Conservation (phyloP, 345 rosid genomes). For the Chamaenerion angustifolium region DNA sequence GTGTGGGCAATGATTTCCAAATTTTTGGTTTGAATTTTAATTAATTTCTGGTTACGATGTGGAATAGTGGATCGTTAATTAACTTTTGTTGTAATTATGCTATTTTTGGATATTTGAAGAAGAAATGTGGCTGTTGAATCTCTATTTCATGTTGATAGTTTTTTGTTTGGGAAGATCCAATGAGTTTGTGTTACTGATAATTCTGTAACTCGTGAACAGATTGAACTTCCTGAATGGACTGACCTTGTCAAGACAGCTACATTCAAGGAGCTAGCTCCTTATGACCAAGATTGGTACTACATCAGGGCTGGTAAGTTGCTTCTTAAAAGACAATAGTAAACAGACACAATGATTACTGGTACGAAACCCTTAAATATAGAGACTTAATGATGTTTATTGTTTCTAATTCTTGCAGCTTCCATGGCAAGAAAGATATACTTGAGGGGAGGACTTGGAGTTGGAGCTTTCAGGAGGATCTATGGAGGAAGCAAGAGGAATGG, state of each 20-base stretch:
- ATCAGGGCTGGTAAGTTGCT: conserved; percentile 47
- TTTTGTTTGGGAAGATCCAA: too few species aligned
- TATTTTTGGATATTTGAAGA: too few species aligned
- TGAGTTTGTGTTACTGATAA: neutral
- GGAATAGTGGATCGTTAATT: too few species aligned
- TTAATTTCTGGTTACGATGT: too few species aligned
- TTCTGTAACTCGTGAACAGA: conserved; percentile 17
- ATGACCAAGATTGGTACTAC: conserved; percentile 87
- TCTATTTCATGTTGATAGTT: too few species aligned
- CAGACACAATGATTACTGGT: too few species aligned
- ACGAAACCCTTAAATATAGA: too few species aligned
- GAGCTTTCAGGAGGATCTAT: conserved; percentile 67
- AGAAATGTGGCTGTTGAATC: too few species aligned
- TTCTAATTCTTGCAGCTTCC: conserved; percentile 32
- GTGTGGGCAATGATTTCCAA: too few species aligned
- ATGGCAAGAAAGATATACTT: conserved; percentile 87
- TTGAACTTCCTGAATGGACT: conserved; percentile 86
- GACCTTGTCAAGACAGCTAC: conserved; percentile 77
- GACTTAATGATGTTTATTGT: neutral
- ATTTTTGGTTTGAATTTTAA: too few species aligned
- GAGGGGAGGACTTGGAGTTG: conserved; percentile 89
- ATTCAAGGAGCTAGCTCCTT: conserved; percentile 82
- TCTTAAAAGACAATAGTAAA: neutral
- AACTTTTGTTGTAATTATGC: too few species aligned
- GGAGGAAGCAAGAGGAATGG: conserved; percentile 87